Base-by-base conservation (phyloP, 257 asterid species). In the Haberlea rhodopensis region DNA sequence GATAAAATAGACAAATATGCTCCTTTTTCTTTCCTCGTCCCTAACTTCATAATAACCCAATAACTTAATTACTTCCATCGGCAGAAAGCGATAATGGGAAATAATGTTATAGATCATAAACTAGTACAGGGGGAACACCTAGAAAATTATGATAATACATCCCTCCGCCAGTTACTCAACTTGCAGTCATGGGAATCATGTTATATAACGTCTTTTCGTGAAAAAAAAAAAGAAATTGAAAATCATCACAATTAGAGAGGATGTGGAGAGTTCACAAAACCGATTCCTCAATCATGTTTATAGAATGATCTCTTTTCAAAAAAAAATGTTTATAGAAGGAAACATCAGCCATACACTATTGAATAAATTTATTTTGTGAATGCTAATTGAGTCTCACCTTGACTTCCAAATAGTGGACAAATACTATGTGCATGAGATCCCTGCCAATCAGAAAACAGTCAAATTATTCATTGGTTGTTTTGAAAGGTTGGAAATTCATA, bases 341-440 rank as follows among this genome's bases (percentile, higher is more conserved):
- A 4, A 15, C 51, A 19, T 21, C 29, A 32, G 8, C 48, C 48
- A 57, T 37, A 32, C 16, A 25, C 49, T 37, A 20, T 25, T 46
- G 65, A 40, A 37, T 32, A 46, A 28, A 22, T 8, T 23, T 65
- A 52, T 56, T 53, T 49, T 40, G 56, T 29, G 34, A 22, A 51
- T 60, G 40, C 7, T 31, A 67, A 63, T 23, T 13, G 57, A 68
- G 45, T 72, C 87, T 82, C 55, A 91, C 98, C 96, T 89, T 87
- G 80, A 92, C 94, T 78, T 89, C 97, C 94, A 91, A 82, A 78
- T 91, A 91, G 87, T 91, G 98, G 79, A 89, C 98, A 80, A 91
- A 91, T 66, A 91, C 98, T 29, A 91, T 85, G 82, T 91, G 95
- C 94, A 78, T 89, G 78, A 82, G 95, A 72, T 89, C 97, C 98